Percentiles rank a stretch among this genome's conserved stretches.
Evolutionary conservation across 805 yeast genomes (phyloP).

Genomic region (Tetrapisispora namnaoensis): DNA sequence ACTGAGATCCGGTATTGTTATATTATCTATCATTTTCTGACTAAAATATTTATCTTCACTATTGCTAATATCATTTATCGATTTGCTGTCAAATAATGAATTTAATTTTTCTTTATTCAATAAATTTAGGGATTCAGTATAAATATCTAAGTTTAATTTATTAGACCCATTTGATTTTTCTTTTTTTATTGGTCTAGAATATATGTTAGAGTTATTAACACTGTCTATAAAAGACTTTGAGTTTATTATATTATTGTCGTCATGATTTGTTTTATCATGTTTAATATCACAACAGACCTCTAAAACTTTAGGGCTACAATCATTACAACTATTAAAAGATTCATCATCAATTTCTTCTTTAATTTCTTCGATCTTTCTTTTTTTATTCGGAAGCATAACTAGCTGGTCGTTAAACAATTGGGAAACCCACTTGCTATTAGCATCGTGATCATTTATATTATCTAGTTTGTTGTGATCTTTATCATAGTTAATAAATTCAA

Average conservation of each 20-base stretch:
- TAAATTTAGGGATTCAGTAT: background rate
- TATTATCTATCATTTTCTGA: background rate
- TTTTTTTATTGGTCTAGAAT: background rate
- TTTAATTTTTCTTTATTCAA: background rate
- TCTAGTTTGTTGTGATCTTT: conserved; percentile 9
- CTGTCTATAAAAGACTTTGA: background rate
- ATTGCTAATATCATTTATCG: background rate
- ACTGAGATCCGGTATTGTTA: conserved; percentile 9
- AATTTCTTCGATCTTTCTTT: background rate
- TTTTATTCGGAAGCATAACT: background rate
- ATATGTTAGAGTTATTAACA: background rate
- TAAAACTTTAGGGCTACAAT: conserved; percentile 32
- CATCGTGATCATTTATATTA: background rate
- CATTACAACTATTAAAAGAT: conserved; percentile 6
- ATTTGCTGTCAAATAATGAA: background rate
- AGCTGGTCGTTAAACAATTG: background rate
- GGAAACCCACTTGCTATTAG: background rate
- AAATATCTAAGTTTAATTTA: background rate
- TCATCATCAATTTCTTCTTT: background rate
- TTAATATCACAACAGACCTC: conserved; percentile 35
- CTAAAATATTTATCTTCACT: background rate
- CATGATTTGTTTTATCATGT: conserved; percentile 13
- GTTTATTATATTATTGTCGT: background rate
- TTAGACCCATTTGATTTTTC: background rate
- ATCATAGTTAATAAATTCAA: conserved; percentile 32